phyloP scores from a whole-genome alignment of 129 eudicot species.

The Pulicaria dysenterica region DNA sequence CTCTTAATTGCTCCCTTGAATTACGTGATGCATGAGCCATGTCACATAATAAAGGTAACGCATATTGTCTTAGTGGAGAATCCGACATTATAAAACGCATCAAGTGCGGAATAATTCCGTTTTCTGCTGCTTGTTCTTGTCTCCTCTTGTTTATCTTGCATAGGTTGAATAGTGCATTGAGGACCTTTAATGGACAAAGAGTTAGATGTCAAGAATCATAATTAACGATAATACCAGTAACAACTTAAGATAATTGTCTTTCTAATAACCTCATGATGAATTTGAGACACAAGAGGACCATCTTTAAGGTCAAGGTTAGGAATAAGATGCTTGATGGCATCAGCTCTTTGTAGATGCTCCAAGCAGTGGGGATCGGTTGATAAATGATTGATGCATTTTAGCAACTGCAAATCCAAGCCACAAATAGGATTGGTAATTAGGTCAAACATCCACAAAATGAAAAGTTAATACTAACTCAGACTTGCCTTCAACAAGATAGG shows the following conservation, averaged over 20 bases:
- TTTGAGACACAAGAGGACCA: conserved; percentile 83
- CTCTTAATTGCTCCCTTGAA: conserved; percentile 91
- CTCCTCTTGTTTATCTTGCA: conserved; percentile 97
- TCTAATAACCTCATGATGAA: conserved; percentile 85
- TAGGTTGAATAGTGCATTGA: conserved; percentile 88
- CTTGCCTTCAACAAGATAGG: conserved; percentile 85
- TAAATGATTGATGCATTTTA: conserved; percentile 87
- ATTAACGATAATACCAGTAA: neutral
- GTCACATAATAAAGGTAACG: conserved; percentile 87
- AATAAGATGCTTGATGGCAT: conserved; percentile 84
- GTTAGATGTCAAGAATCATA: conserved; percentile 7
- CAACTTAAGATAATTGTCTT: conserved; percentile 15
- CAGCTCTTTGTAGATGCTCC: conserved; percentile 94
- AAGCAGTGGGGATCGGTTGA: conserved; percentile 95
- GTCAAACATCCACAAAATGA: neutral
- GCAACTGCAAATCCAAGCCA: conserved; percentile 39
- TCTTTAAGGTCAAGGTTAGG: conserved; percentile 97
- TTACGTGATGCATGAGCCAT: conserved; percentile 98
- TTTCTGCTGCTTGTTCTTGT: conserved; percentile 98
- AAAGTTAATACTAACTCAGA: conserved; percentile 1
- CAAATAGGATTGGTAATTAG: conserved; percentile 5
- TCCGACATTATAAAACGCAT: conserved; percentile 84
- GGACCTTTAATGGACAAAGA: conserved; percentile 60
- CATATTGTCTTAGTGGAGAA: conserved; percentile 85
- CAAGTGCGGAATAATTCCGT: conserved; percentile 93